These are phyloP conservation scores for Fraxinus floribunda DNA, from an alignment of 305 asterid species.

Conservation along the genomic window DNA sequence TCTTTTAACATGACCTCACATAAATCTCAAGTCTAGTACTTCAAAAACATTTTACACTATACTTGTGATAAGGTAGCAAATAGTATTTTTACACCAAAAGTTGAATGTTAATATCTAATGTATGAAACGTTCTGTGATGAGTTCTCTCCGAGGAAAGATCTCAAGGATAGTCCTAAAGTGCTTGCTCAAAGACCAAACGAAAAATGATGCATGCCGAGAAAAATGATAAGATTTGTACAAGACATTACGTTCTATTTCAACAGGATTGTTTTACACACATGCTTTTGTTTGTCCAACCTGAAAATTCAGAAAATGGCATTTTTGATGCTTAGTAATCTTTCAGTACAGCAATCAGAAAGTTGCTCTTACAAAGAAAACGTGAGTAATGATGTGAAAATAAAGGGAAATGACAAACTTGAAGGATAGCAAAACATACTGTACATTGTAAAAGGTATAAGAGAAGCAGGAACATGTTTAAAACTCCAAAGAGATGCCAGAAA, in stretches of 20 bases:
- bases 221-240: not conserved
- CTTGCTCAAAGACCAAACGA: not conserved
- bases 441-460: not conserved
- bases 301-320: not conserved
- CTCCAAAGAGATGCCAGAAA: not conserved
- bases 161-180: not conserved
- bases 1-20: not conserved
- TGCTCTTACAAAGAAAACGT: not conserved
- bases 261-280: not conserved
- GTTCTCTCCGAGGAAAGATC: not conserved
- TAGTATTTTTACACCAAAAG: not conserved
- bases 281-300: not conserved
- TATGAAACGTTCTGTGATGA: not conserved
- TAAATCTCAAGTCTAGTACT: not conserved
- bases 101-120: not conserved
- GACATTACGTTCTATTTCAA: not conserved
- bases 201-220: not conserved
- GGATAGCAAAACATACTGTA: not conserved
- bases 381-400: not conserved
- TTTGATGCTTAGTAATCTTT: not conserved
- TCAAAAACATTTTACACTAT: not conserved
- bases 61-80: not conserved
- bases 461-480: not conserved
- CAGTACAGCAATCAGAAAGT: not conserved
- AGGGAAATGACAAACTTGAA: not conserved